A percentile compares a stretch with the other conserved stretches of the same genome.
phyloP scores from a whole-genome alignment of 75 land plant genomes.

The Sequoia sempervirens region DNA sequence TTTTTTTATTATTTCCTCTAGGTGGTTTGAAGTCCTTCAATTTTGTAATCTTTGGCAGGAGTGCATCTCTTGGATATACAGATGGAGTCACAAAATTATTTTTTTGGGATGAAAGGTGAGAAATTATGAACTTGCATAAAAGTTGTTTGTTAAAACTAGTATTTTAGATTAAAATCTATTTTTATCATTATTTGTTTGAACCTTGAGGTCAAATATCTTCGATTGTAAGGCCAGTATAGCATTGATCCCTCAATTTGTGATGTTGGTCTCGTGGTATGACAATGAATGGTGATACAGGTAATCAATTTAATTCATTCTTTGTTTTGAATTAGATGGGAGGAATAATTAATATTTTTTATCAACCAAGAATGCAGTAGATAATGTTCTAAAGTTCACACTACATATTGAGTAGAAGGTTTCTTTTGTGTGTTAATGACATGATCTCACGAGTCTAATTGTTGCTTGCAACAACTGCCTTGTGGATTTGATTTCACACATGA shows the following conservation, averaged over 20 bases:
- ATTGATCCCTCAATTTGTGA: constrained; percentile 60
- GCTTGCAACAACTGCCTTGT: constrained; percentile 78
- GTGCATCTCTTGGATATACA: constrained; percentile 93
- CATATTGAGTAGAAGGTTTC: not conserved
- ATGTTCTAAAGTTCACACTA: too few relatives aligned
- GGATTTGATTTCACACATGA: constrained; percentile 31
- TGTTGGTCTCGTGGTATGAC: constrained; percentile 89
- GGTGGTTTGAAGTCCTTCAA: too few relatives aligned
- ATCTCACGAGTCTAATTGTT: not conserved
- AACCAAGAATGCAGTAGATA: not conserved
- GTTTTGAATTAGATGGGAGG: not conserved
- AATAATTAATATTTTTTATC: not conserved
- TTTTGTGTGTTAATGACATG: not conserved
- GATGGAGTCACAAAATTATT: constrained; percentile 90
- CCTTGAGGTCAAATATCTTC: constrained; percentile 77
- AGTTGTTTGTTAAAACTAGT: not conserved
- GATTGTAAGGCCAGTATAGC: constrained; percentile 95
- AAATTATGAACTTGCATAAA: not conserved
- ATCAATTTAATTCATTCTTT: not conserved
- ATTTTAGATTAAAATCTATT: not conserved
- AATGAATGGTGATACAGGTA: constrained; percentile 99
- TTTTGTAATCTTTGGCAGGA: constrained; percentile 9
- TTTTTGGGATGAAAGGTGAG: constrained; percentile 79
- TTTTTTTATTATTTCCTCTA: too few relatives aligned
- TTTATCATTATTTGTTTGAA: not conserved